Conservation (phyloP, 1,139 yeast species). For the Candida freyschussii region DNA sequence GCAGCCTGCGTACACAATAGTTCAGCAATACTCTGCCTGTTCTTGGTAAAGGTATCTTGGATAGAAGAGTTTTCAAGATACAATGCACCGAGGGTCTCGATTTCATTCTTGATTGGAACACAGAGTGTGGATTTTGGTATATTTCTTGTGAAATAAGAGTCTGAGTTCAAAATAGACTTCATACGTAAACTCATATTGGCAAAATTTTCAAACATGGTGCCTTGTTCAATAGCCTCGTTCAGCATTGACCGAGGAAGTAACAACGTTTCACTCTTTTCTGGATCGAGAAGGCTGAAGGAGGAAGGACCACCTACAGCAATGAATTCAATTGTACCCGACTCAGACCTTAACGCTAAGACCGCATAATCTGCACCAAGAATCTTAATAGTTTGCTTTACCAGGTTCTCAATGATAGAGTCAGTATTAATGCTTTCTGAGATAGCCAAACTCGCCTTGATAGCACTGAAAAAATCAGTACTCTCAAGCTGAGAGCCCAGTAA, state of each 20-base stretch:
- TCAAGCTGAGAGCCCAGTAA: constrained; percentile 9
- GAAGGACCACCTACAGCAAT: constrained; percentile 42
- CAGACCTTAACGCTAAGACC: constrained; percentile 37
- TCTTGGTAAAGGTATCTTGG: constrained; percentile 29
- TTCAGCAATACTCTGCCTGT: constrained; percentile 39
- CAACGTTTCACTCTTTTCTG: constrained; percentile 25
- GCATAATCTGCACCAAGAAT: constrained; percentile 45
- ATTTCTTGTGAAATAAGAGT: constrained; percentile 38
- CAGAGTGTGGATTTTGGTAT: constrained; percentile 39
- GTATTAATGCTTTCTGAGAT: constrained; percentile 45
- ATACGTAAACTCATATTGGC: constrained; percentile 35
- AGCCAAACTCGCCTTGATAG: constrained; percentile 41
- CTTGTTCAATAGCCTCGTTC: constrained; percentile 37
- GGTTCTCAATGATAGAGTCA: constrained; percentile 35
- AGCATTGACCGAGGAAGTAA: constrained; percentile 43
- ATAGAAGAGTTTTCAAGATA: constrained; percentile 40
- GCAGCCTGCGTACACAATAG: constrained; percentile 52
- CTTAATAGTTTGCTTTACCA: constrained; percentile 39
- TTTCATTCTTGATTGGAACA: constrained; percentile 43
- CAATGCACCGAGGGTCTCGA: constrained; percentile 43
- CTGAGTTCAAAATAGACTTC: constrained; percentile 35
- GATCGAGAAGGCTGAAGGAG: constrained; percentile 22
- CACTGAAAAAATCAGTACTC: constrained; percentile 17
- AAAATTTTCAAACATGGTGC: constrained; percentile 36
- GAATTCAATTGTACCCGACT: constrained; percentile 33